Conservation (phyloP, 2,329 filamentous ascomycete species). For the Ascochyta fabae region DNA sequence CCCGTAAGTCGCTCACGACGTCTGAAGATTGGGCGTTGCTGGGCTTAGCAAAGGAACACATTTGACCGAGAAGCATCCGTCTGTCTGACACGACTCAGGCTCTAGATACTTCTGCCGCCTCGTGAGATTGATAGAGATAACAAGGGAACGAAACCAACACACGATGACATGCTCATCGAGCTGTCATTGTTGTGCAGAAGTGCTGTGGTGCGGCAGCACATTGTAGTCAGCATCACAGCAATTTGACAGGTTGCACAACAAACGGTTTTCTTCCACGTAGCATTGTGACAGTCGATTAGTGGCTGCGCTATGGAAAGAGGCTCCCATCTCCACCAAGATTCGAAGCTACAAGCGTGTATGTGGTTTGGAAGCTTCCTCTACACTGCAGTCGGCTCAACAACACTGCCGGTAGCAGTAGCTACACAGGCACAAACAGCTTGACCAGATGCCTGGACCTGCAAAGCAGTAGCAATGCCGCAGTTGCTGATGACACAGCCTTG, state of each 20-base stretch:
- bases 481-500: constrained; percentile 20
- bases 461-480: constrained; percentile 20
- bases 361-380: background rate
- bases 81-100: background rate
- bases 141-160: background rate
- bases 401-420: constrained; percentile 3
- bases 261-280: background rate
- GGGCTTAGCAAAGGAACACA: background rate
- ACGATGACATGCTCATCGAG: background rate
- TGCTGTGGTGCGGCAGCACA: background rate
- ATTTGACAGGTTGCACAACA: background rate
- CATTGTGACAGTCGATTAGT: background rate
- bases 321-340: background rate
- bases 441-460: constrained; percentile 20
- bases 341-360: background rate
- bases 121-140: background rate
- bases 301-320: background rate
- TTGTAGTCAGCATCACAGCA: background rate
- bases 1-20: background rate
- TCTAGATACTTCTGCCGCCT: background rate
- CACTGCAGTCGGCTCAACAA: background rate
- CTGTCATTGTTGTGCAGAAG: background rate
- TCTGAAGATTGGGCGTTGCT: background rate
- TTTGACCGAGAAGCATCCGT: background rate
- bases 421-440: constrained; percentile 23